A percentile compares a stretch with the other conserved stretches of the same genome.
phyloP scores from a whole-genome alignment of 306 rosid species.

The Benincasa hispida region DNA sequence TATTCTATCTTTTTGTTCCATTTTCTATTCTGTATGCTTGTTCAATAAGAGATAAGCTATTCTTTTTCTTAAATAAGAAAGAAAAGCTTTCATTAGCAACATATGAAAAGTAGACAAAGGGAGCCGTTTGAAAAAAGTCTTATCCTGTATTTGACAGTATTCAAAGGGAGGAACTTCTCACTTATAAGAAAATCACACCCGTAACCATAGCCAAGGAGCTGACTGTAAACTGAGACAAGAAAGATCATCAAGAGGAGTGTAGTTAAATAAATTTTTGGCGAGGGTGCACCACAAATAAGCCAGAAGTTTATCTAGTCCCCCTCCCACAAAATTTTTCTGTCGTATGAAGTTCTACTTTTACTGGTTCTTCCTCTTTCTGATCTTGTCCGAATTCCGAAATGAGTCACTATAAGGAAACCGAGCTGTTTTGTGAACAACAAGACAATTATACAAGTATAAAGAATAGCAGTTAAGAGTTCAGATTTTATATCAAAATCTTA shows the following conservation, averaged over 20 bases:
- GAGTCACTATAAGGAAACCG: background rate
- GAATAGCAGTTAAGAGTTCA: background rate
- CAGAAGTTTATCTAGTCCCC: background rate
- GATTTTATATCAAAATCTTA: no score
- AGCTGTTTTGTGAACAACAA: background rate
- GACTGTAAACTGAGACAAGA: background rate
- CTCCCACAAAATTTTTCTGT: background rate
- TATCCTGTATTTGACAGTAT: no score
- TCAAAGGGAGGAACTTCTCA: no score
- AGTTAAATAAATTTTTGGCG: background rate
- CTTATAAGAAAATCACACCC: background rate
- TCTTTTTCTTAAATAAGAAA: background rate
- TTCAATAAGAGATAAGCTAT: background rate
- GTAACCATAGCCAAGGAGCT: background rate
- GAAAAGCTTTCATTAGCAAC: background rate
- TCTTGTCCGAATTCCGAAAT: background rate
- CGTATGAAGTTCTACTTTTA: background rate
- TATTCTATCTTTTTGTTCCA: background rate
- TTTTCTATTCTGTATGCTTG: background rate
- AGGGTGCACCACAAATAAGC: background rate
- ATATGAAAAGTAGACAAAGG: background rate
- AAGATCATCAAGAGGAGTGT: background rate
- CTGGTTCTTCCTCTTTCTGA: background rate
- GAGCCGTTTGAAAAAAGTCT: no score
- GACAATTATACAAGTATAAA: background rate